phyloP scores from a whole-genome alignment of 1,139 yeast species.

The Magnusiomyces paraingens region DNA sequence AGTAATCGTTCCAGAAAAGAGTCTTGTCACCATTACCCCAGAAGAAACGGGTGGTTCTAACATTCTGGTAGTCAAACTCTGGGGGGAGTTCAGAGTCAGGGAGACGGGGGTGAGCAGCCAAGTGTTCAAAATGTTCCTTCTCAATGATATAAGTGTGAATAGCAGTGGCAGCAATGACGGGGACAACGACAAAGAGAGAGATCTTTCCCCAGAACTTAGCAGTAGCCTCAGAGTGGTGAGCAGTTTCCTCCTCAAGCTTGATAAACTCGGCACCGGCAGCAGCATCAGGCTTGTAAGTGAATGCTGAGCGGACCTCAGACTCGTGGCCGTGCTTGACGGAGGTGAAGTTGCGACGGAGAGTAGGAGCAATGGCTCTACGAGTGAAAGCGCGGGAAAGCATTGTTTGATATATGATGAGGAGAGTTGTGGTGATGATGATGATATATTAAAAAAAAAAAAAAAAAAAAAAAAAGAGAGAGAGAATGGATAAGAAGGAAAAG shows the following conservation, averaged over 20 bases:
- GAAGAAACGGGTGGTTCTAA: conserved; percentile 69
- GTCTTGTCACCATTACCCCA: conserved; percentile 99
- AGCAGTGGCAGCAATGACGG: conserved; percentile 70
- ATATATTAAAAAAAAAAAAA: background rate
- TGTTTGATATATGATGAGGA: background rate
- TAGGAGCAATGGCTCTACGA: conserved; percentile 17
- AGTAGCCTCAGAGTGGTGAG: conserved; percentile 72
- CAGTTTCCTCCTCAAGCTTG: conserved; percentile 49
- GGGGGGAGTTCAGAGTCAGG: conserved; percentile 86
- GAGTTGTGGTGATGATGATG: background rate
- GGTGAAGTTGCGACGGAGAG: conserved; percentile 23
- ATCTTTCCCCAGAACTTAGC: conserved; percentile 80
- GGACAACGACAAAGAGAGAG: conserved; percentile 71
- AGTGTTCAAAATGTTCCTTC: conserved; percentile 79
- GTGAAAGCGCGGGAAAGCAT: conserved; percentile 17
- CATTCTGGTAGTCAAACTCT: conserved; percentile 85
- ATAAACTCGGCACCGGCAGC: conserved; percentile 51
- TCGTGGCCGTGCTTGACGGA: conserved; percentile 25
- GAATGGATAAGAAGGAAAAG: background rate
- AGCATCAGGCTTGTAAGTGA: conserved; percentile 37
- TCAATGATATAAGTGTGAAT: conserved; percentile 77
- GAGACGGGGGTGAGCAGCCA: conserved; percentile 49
- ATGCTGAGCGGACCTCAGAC: conserved; percentile 31
- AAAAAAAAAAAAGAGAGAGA: background rate
- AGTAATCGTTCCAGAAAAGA: conserved; percentile 88